Evolutionary conservation across 257 asterid species (phyloP), one percentile per base, ranked within the genome.

Genomic region (Verbena officinalis): DNA sequence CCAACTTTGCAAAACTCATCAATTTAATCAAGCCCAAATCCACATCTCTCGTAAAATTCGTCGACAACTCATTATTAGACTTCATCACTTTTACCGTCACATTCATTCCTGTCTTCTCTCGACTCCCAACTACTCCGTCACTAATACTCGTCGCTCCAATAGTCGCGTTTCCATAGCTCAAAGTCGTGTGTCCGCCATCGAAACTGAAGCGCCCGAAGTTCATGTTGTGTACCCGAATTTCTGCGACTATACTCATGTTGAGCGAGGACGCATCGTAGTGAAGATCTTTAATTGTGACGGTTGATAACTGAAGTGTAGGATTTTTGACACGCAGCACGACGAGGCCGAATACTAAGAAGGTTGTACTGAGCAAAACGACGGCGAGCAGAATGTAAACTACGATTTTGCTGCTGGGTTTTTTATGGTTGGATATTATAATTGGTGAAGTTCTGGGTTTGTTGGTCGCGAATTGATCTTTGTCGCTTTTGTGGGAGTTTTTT

Each of bases 161-260:
- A 1, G 76, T 71, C 11, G 55, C 49, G 55, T 83, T 83, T 3
- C 73, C 85, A 62, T 68, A 74, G 0, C 66, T 15, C 42, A 81
- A n/a, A 11, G 69, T 62, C n/a, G 72, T 9, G 59, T 23, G 64
- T 12, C 84, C 80, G 22, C 68, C 59, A 14, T 46, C 33, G 54
- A 81, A 83, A 50, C 62, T 33, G 67, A 79, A 83, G 13, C 68
- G 61, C 17, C 88, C 96, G 20, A 81, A 73, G 24, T 87, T 87
- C 4, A 42, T 36, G 70, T 87, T 87, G 16, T 68, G 54, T 0
- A 87, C 64, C n/a, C 45, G 58, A 21, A 85, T 3, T 22, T 64
- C 66, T 5, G 78, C 77, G 53, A 65, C 60, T 22, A 80, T 1
- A 5, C 78, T 69, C 71, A 65, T 31, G 75, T 68, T 81, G 1